A percentile compares a stretch with the other conserved stretches of the same genome.
These are phyloP conservation scores for Gracilaria gracilis DNA, from an alignment of 23 red algal species.

Conservation along the genomic window DNA sequence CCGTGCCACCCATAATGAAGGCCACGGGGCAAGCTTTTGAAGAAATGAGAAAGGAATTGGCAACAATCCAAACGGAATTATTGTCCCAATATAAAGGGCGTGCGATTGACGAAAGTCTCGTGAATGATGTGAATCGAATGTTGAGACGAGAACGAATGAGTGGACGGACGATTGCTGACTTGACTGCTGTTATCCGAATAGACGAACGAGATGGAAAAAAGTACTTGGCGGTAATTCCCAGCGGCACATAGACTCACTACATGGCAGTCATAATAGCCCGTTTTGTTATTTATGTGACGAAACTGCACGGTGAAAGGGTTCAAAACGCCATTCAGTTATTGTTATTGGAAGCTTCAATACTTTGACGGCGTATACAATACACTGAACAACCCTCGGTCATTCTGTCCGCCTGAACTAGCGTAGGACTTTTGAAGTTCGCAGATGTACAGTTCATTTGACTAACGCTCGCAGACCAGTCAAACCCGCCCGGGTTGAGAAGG, in stretches of 20 bases:
- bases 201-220: constrained; percentile 53
- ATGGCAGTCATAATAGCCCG: not conserved
- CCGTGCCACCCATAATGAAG: constrained; percentile 41
- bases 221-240: constrained; percentile 53
- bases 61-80: constrained; percentile 32
- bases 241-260: not conserved
- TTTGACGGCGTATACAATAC: not conserved
- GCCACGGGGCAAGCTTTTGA: constrained; percentile 37
- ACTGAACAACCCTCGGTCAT: not conserved
- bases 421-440: no score
- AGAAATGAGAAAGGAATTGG: constrained; percentile 50
- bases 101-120: constrained; percentile 35
- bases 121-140: constrained; percentile 45
- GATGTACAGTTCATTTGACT: not conserved
- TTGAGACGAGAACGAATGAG: constrained; percentile 48
- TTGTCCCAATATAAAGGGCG: constrained; percentile 37
- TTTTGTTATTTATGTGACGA: not conserved
- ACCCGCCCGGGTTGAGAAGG: not conserved
- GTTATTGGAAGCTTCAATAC: not conserved
- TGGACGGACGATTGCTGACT: constrained; percentile 46
- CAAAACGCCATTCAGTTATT: not conserved
- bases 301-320: not conserved
- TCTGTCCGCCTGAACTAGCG: not conserved
- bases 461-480: not conserved
- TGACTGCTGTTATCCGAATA: constrained; percentile 55